Conservation (phyloP, 192 early-diverging fungal species). For the Backusella circina region DNA sequence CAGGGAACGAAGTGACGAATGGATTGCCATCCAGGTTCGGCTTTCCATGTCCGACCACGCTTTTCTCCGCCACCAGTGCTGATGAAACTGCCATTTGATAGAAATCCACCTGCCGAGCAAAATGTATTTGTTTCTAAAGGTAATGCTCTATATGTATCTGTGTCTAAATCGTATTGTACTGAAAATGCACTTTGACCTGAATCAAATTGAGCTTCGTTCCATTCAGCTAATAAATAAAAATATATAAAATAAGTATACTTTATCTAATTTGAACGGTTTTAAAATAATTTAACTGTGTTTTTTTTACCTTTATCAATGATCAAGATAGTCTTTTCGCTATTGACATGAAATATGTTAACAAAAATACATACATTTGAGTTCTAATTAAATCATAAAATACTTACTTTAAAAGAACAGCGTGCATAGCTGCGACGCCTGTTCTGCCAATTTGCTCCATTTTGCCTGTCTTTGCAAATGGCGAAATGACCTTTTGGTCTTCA, state of each 20-base stretch:
- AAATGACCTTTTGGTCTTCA: slow-evolving; percentile 5
- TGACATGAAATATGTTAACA: not conserved
- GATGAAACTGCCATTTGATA: slow-evolving; percentile 50
- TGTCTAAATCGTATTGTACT: slow-evolving; percentile 45
- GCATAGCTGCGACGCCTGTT: slow-evolving; percentile 51
- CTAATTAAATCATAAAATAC: not conserved
- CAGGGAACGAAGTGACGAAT: slow-evolving; percentile 48
- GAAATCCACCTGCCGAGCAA: slow-evolving; percentile 55
- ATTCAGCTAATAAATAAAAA: slow-evolving; percentile 33
- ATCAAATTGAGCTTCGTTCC: slow-evolving; percentile 45
- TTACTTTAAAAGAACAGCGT: slow-evolving; percentile 42
- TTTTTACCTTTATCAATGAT: slow-evolving; percentile 52
- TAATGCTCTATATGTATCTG: slow-evolving; percentile 39
- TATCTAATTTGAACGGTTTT: not conserved
- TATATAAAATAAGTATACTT: not conserved
- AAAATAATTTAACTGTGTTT: not conserved
- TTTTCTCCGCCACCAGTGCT: slow-evolving; percentile 50
- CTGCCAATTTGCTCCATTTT: slow-evolving; percentile 32
- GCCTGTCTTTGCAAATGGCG: slow-evolving; percentile 15
- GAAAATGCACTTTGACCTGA: slow-evolving; percentile 40
- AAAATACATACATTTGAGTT: not conserved
- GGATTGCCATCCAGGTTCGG: slow-evolving; percentile 38
- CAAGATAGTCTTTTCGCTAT: slow-evolving; percentile 39
- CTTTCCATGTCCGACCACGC: slow-evolving; percentile 31
- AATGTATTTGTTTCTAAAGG: slow-evolving; percentile 54